Evolutionary conservation across 345 rosid genomes (phyloP).

Genomic region (Jatropha curcas): DNA sequence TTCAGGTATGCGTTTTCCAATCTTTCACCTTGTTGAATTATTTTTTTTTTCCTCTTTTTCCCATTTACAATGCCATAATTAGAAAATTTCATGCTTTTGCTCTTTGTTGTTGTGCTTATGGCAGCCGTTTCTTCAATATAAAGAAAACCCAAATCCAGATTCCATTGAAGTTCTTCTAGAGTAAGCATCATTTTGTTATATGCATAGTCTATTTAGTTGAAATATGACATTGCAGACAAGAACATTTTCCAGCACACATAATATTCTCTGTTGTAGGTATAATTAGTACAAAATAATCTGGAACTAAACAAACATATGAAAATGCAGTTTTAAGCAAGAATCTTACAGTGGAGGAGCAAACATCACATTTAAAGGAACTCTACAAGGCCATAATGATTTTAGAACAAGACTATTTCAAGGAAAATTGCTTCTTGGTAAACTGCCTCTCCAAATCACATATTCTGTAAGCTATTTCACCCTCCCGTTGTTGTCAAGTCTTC

Average conservation of each 20-base stretch:
- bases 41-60: too few relatives aligned
- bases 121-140: slow-evolving; percentile 69
- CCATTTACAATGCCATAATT: background rate
- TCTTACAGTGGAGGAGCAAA: slow-evolving; percentile 82
- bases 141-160: slow-evolving; percentile 35
- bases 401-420: slow-evolving; percentile 63
- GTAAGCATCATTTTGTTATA: slow-evolving; percentile 44
- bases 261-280: background rate
- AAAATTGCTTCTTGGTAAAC: slow-evolving; percentile 47
- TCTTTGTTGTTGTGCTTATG: slow-evolving; percentile 6
- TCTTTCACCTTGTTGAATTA: background rate
- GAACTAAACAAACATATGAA: background rate
- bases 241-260: background rate
- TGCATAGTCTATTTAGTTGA: background rate
- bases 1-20: slow-evolving; percentile 46
- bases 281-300: background rate
- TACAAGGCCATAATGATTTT: slow-evolving; percentile 40
- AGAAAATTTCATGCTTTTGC: background rate
- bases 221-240: background rate
- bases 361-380: slow-evolving; percentile 66
- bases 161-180: slow-evolving; percentile 52
- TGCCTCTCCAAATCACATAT: slow-evolving; percentile 50
- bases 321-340: slow-evolving; percentile 49
- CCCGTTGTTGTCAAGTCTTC: background rate
- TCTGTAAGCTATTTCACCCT: slow-evolving; percentile 56